Conservation (phyloP, 352 stramenopile species). For the Phytophthora sojae region DNA sequence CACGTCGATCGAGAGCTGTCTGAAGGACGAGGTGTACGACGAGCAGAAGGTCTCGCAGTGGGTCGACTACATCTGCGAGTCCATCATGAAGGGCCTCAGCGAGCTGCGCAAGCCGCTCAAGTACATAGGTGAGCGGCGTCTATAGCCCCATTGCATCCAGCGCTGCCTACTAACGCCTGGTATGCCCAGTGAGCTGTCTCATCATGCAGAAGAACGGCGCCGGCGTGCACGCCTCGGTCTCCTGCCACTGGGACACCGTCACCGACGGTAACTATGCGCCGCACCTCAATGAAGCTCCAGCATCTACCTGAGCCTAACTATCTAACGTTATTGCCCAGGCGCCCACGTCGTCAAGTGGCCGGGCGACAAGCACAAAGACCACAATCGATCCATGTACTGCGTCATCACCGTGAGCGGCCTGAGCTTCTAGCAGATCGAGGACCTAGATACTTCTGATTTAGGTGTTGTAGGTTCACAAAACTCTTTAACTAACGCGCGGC, state of each 20-base stretch:
- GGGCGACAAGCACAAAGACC: constrained; percentile 91
- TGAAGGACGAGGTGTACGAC: constrained; percentile 91
- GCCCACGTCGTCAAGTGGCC: constrained; percentile 90
- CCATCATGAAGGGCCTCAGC: constrained; percentile 86
- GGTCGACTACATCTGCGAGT: constrained; percentile 93
- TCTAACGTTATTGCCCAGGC: constrained; percentile 34
- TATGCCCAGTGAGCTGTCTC: constrained; percentile 77
- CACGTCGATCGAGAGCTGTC: constrained; percentile 76
- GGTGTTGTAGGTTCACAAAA: background rate
- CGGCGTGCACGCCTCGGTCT: constrained; percentile 89
- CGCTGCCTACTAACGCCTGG: constrained; percentile 4
- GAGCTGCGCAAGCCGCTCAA: constrained; percentile 94
- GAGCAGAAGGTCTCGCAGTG: constrained; percentile 88
- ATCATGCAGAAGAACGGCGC: constrained; percentile 96
- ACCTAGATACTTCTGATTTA: constrained; percentile 25
- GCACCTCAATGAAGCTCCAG: background rate
- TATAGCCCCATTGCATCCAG: background rate
- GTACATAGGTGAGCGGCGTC: constrained; percentile 72
- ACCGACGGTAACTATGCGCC: constrained; percentile 73
- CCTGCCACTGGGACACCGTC: constrained; percentile 92
- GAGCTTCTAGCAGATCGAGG: constrained; percentile 63
- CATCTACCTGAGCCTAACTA: background rate
- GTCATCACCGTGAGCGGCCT: constrained; percentile 88
- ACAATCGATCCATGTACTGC: constrained; percentile 91
- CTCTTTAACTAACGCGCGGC: too few species aligned